phyloP scores from a whole-genome alignment of 2,329 filamentous ascomycete species.

The Dothideomycetidae sp. region DNA sequence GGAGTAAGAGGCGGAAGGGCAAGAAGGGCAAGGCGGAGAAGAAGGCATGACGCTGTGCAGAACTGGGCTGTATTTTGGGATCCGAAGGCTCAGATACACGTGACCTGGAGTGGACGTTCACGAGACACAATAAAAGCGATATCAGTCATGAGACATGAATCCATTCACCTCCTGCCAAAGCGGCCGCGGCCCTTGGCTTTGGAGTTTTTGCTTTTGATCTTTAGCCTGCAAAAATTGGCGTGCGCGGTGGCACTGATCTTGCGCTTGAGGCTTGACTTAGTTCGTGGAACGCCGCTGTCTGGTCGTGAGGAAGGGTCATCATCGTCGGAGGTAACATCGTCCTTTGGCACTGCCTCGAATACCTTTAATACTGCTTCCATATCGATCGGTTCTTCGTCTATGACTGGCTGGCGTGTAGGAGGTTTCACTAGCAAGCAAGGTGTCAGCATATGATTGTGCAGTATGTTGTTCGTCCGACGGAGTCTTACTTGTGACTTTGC shows the following conservation, averaged over 20 bases:
- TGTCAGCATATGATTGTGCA: background rate
- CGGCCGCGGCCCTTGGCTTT: constrained; percentile 29
- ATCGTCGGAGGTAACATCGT: background rate
- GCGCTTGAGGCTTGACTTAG: constrained; percentile 26
- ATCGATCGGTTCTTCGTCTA: background rate
- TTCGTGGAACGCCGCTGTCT: too few relatives aligned
- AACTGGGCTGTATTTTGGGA: background rate
- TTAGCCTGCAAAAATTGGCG: constrained; percentile 34
- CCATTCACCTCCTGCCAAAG: constrained; percentile 20
- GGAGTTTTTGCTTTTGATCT: constrained; percentile 36
- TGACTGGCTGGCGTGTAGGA: background rate
- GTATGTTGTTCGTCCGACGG: background rate
- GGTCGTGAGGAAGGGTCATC: too few relatives aligned
- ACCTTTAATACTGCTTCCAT: background rate
- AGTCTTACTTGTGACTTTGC: constrained; percentile 41
- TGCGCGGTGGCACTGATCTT: constrained; percentile 34
- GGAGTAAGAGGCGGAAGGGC: constrained; percentile 70
- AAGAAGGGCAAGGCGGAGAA: constrained; percentile 53
- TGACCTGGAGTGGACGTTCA: background rate
- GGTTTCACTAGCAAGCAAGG: constrained; percentile 11
- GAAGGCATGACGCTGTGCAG: constrained; percentile 1
- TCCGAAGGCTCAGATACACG: background rate
- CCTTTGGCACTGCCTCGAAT: constrained; percentile 1
- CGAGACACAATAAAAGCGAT: background rate
- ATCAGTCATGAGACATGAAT: constrained; percentile 7